Conservation (phyloP, 2,329 filamentous ascomycete genomes). For the Exserohilum rostratum region DNA sequence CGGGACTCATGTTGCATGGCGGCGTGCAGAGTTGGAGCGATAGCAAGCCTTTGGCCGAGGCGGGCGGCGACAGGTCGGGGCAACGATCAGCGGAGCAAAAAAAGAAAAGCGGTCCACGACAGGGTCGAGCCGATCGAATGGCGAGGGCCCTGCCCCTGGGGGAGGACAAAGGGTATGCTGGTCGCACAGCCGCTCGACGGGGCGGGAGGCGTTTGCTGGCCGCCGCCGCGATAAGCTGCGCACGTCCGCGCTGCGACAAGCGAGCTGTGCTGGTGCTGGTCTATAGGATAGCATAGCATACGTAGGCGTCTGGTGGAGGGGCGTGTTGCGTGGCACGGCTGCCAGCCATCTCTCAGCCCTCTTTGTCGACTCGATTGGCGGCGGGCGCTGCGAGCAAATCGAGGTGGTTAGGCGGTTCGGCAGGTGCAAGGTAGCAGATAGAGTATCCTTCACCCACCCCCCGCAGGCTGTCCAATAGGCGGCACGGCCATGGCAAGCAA, state of each 20-base stretch:
- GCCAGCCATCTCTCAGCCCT: conserved; percentile 1
- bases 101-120: not conserved
- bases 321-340: conserved; percentile 23
- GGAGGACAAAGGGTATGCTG: conserved; percentile 3
- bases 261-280: no score
- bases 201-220: conserved; percentile 20
- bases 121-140: conserved; percentile 10
- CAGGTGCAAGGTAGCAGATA: not conserved
- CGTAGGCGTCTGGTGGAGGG: conserved; percentile 17
- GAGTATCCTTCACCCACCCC: no score
- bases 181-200: conserved; percentile 7
- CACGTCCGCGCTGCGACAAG: not conserved
- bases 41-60: conserved; percentile 2
- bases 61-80: conserved; percentile 1
- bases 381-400: no score
- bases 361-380: not conserved
- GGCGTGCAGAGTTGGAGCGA: conserved; percentile 2
- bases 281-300: no score
- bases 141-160: conserved; percentile 17
- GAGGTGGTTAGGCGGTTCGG: no score
- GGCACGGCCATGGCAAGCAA: not conserved
- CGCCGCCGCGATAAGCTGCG: conserved; percentile 17
- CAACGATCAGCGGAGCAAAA: conserved; percentile 4
- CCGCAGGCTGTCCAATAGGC: not conserved
- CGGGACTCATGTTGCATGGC: not conserved